A percentile compares a stretch with the other conserved stretches of the same genome.
Evolutionary conservation across 768 basidiomycete species (phyloP).

Genomic region (Glaciozyma antarctica): DNA sequence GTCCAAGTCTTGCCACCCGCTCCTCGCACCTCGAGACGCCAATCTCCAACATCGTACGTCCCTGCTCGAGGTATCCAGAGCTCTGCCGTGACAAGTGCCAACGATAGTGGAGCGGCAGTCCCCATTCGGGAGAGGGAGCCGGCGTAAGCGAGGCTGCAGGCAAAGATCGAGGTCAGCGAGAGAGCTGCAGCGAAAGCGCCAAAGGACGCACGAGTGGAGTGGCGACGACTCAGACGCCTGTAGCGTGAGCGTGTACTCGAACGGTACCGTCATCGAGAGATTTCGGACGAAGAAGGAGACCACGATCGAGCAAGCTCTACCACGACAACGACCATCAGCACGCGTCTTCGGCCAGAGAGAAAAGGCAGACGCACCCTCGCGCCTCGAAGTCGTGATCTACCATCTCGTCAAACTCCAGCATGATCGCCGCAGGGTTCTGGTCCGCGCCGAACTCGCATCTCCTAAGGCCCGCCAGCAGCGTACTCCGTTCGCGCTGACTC

Average conservation of each 20-base stretch:
- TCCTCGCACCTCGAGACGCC: background rate
- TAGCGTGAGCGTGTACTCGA: constrained; percentile 13
- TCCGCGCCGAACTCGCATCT: constrained; percentile 67
- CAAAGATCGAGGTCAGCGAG: background rate
- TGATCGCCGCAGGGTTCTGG: constrained; percentile 60
- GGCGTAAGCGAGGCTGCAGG: constrained; percentile 42
- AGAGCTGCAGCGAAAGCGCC: background rate
- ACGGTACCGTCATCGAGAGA: constrained; percentile 55
- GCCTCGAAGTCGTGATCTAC: constrained; percentile 54
- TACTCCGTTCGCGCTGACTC: constrained; percentile 62
- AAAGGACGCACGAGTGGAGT: background rate
- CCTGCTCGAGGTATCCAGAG: constrained; percentile 60
- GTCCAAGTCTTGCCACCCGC: background rate
- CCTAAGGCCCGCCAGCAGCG: constrained; percentile 58
- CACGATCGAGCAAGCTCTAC: constrained; percentile 51
- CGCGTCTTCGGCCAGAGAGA: background rate
- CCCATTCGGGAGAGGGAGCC: constrained; percentile 63
- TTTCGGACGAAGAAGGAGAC: constrained; percentile 58
- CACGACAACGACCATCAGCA: background rate
- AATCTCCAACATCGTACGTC: constrained; percentile 49
- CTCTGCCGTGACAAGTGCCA: constrained; percentile 45
- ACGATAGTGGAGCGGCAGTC: constrained; percentile 48
- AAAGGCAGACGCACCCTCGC: constrained; percentile 49
- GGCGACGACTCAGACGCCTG: background rate
- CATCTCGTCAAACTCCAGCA: constrained; percentile 43